Evolutionary conservation across 73 alveolate species (phyloP), one percentile per base, ranked within the genome.

Genomic region (Paramecium sexaurelia): DNA sequence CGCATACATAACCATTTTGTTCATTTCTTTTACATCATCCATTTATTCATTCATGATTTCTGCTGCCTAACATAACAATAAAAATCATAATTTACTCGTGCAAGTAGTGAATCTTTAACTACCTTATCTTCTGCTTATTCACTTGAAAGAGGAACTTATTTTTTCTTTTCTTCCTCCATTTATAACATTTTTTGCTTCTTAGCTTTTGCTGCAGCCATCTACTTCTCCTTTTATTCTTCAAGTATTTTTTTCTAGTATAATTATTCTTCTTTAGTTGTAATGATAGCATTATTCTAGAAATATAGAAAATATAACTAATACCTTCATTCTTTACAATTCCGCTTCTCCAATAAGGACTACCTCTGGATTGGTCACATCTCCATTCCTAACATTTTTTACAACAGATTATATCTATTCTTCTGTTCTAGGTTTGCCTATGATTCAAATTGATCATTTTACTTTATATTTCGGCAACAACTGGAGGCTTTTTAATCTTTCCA

Each of bases 21-120:
- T 96, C 98, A 95, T 95, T 69, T 95, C 95, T 68, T 95, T 95
- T 2, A 95, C 98, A 88, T 96, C 95, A 75, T 95, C 98, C 93
- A 92, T 94, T 73, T 95, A 84, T 36, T 94, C 95, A 75, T 94
- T 95, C 87, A 89, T 68, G 22, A 85, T 91, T 85, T 93, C 94
- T 84, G 91, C 78, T 9, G 97, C 97, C 91, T 83, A 68, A 26
- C 11, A 36, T 22, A 57, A 24, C 1, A 78, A n/a, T 13, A 0
- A 1, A 13, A 19, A 39, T 20, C 19, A 78, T 78, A 41, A 40
- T 20, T 37, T 78, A 78, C 90, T 45, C 90, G 39, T 40, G 90
- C 90, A 1, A 78, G 20, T 8, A 78, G 55, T 37, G 73, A 27
- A 68, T 68, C 94, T 82, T 88, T 88, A 35, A 88, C 94, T 29